Percentiles rank a stretch among this genome's conserved stretches.
Conservation (phyloP, 148 eudicot genomes). For the Oxyria digyna region DNA sequence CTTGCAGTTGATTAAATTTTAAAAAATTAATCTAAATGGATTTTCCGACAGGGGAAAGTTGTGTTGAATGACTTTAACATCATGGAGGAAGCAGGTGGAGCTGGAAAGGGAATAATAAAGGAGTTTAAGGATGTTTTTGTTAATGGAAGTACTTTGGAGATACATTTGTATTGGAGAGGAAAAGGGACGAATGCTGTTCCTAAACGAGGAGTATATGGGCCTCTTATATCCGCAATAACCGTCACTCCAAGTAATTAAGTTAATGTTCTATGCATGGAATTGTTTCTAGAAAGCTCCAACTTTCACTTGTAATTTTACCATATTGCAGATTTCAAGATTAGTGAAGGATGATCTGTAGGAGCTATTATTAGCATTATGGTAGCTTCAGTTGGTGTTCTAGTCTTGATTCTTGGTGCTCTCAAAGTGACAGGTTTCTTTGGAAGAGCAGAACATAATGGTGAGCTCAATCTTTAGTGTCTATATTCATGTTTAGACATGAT, state of each 20-base stretch:
- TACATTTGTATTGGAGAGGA: slow-evolving; percentile 39
- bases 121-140: slow-evolving; percentile 16
- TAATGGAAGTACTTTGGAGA: slow-evolving; percentile 28
- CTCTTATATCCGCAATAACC: slow-evolving; percentile 32
- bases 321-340: slow-evolving; percentile 37
- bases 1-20: no score
- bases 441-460: slow-evolving; percentile 39
- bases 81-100: slow-evolving; percentile 21
- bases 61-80: slow-evolving; percentile 27
- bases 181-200: slow-evolving; percentile 37
- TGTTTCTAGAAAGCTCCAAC: no score
- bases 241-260: slow-evolving; percentile 45
- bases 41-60: slow-evolving; percentile 21
- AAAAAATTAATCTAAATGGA: neutral
- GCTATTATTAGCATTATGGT: slow-evolving; percentile 46
- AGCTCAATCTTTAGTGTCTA: neutral
- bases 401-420: slow-evolving; percentile 6
- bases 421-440: slow-evolving; percentile 36
- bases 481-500: neutral
- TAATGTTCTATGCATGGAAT: no score
- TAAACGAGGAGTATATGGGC: slow-evolving; percentile 35
- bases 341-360: slow-evolving; percentile 34
- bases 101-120: slow-evolving; percentile 14
- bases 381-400: slow-evolving; percentile 24
- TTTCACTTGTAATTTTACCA: no score